Evolutionary conservation across 2,329 filamentous ascomycete genomes (phyloP), one percentile per base, ranked within the genome.

Genomic region (Paecilomyces dactylethromorphus): DNA sequence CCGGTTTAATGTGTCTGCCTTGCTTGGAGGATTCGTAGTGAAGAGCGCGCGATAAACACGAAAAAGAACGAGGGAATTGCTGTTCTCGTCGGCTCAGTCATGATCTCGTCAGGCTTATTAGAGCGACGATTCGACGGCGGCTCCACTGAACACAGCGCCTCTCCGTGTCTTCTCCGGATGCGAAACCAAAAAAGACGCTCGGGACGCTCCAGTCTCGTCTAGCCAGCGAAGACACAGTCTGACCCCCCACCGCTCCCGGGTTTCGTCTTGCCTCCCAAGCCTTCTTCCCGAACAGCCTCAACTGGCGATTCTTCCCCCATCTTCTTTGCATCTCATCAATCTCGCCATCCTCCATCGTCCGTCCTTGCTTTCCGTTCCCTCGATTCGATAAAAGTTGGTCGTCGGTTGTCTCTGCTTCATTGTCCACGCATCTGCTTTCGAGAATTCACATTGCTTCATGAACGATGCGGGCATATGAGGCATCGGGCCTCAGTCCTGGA

Each of bases 381-480:
- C 11, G 8, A 7, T 39, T 33, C 3, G 3, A 15, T 33, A 33
- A 33, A 45, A 18, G 10, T 18, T 18, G 18, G 39, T 6, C 10
- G 39, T 45, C 39, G 8, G n/a, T 15, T 39, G 1, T 18, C 4
- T 18, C 53, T 49, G 24, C 54, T 66, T 58, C 66, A 61, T 64
- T 63, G 50, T 61, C 62, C 62, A 64, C 65, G 53, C 62, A 18
- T 31, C 33, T 45, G 13, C n/a, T 56, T 7, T 35, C 13, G 29
- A 22, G 29, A 49, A 13, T 26, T 22, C 26, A 22, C 5, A 12
- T 15, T 57, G 33, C 35, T 72, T 65, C 63, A 74, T 74, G 71
- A 74, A 74, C 69, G 62, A 74, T 74, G 72, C 71, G 71, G 69
- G 69, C 67, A 67, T 65, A 58, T 73, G 71, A 74, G 69, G 69